These are phyloP conservation scores for Pseudocercospora vitis DNA, from an alignment of 2,329 filamentous ascomycete species.

Conservation along the genomic window DNA sequence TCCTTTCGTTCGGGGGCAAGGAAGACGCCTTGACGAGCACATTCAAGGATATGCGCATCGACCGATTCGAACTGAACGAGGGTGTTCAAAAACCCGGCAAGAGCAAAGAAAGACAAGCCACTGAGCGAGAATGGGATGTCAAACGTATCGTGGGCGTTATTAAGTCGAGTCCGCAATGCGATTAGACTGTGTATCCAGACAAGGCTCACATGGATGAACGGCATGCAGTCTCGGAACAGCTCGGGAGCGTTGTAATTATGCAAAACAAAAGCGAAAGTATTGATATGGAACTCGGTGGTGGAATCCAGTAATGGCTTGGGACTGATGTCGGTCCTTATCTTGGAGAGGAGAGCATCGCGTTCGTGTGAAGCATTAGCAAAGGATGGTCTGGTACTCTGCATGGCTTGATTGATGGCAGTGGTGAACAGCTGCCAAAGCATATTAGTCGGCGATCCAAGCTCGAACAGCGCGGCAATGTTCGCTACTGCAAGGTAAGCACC, in stretches of 20 bases:
- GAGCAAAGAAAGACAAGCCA: slow-evolving; percentile 55
- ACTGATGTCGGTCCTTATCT: background rate
- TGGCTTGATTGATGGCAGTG: slow-evolving; percentile 23
- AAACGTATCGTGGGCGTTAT: slow-evolving; percentile 30
- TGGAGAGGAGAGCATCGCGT: background rate
- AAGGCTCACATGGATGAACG: slow-evolving; percentile 63
- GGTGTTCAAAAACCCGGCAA: slow-evolving; percentile 56
- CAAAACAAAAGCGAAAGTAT: slow-evolving; percentile 38
- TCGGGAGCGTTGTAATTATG: slow-evolving; percentile 46
- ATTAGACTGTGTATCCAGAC: slow-evolving; percentile 54
- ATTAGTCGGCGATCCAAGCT: slow-evolving; percentile 55
- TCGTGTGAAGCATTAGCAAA: slow-evolving; percentile 40
- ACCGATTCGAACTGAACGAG: slow-evolving; percentile 43
- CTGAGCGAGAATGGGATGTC: slow-evolving; percentile 32
- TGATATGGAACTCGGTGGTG: slow-evolving; percentile 17
- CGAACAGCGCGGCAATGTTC: slow-evolving; percentile 55
- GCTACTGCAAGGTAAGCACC: slow-evolving; percentile 61
- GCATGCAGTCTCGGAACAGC: slow-evolving; percentile 54
- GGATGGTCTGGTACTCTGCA: slow-evolving; percentile 14
- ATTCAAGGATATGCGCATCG: slow-evolving; percentile 41
- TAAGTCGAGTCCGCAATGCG: slow-evolving; percentile 19
- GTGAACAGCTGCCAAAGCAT: slow-evolving; percentile 44
- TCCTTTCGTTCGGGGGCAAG: slow-evolving; percentile 43
- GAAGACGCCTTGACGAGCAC: slow-evolving; percentile 40
- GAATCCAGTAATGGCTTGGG: background rate